Percentiles rank a stretch among this genome's conserved stretches.
Evolutionary conservation across 2,329 filamentous ascomycete genomes (phyloP).

Genomic region (Thelonectria rubi): DNA sequence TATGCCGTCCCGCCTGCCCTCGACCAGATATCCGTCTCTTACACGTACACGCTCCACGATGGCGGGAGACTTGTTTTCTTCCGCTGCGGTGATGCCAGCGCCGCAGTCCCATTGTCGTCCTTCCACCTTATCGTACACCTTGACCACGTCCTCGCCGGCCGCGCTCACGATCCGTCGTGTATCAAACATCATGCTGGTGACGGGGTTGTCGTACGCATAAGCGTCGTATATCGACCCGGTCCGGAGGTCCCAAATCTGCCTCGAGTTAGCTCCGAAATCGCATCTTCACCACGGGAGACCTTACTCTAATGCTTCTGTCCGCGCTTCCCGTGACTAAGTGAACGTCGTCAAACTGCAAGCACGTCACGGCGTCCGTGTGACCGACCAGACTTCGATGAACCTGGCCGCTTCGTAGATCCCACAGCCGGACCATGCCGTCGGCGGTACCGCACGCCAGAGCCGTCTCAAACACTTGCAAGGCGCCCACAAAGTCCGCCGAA

Average conservation of each 20-base stretch:
- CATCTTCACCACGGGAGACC: constrained; percentile 45
- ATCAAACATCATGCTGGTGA: constrained; percentile 99
- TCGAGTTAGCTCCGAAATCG: constrained; percentile 35
- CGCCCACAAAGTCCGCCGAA: constrained; percentile 90
- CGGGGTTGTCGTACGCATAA: constrained; percentile 90
- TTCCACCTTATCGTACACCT: constrained; percentile 98
- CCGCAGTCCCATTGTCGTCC: constrained; percentile 97
- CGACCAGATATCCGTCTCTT: constrained; percentile 92
- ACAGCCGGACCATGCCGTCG: constrained; percentile 95
- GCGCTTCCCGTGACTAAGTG: constrained; percentile 92
- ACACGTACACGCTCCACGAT: constrained; percentile 87
- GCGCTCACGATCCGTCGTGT: constrained; percentile 87
- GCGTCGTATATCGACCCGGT: constrained; percentile 96
- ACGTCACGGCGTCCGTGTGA: constrained; percentile 93
- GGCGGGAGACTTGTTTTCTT: constrained; percentile 70
- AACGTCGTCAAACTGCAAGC: constrained; percentile 94
- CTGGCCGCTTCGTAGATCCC: constrained; percentile 95
- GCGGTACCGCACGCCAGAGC: constrained; percentile 96
- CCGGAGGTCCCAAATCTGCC: constrained; percentile 97
- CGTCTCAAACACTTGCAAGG: constrained; percentile 94
- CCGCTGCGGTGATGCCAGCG: constrained; percentile 76
- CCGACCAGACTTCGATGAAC: constrained; percentile 97
- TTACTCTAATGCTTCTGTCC: constrained; percentile 92
- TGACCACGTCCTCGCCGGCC: constrained; percentile 91
- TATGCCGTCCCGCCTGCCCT: constrained; percentile 86